Evolutionary conservation across 2,329 filamentous ascomycete genomes (phyloP).

Genomic region (Teratosphaeria destructans): DNA sequence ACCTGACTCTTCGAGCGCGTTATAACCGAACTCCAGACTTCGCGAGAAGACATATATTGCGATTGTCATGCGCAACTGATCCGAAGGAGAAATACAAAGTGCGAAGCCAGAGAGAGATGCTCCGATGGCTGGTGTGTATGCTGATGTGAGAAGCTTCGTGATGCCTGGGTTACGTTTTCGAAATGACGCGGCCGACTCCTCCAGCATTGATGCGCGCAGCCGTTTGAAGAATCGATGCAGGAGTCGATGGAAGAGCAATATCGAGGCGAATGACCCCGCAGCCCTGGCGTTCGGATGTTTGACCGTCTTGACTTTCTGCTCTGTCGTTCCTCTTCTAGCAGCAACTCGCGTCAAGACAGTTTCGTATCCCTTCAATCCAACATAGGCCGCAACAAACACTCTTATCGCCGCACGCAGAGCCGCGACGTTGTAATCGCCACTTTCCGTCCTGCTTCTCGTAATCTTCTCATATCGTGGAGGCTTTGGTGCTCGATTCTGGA

Average conservation of each 20-base stretch:
- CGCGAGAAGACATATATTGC: constrained; percentile 74
- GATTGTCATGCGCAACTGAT: constrained; percentile 64
- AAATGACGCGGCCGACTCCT: constrained; percentile 68
- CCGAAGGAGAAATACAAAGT: constrained; percentile 62
- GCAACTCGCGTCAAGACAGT: constrained; percentile 28
- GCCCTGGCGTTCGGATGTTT: constrained; percentile 55
- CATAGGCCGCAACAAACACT: constrained; percentile 33
- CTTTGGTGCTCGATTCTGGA: constrained; percentile 44
- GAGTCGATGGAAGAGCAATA: constrained; percentile 78
- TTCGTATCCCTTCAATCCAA: constrained; percentile 39
- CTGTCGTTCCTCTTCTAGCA: constrained; percentile 15
- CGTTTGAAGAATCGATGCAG: constrained; percentile 82
- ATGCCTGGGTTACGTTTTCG: constrained; percentile 71
- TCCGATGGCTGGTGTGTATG: constrained; percentile 78
- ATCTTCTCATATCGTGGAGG: constrained; percentile 44
- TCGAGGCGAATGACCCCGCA: constrained; percentile 71
- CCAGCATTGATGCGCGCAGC: constrained; percentile 66
- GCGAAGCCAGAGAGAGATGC: constrained; percentile 78
- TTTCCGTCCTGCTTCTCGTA: constrained; percentile 17
- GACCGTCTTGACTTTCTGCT: constrained; percentile 2
- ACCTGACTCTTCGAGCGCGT: constrained; percentile 62
- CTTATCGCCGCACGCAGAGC: constrained; percentile 37
- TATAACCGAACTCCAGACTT: constrained; percentile 78
- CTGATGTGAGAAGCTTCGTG: constrained; percentile 64
- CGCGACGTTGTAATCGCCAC: constrained; percentile 36